Conservation (phyloP, 768 basidiomycete genomes). For the Podaxis sp. region DNA sequence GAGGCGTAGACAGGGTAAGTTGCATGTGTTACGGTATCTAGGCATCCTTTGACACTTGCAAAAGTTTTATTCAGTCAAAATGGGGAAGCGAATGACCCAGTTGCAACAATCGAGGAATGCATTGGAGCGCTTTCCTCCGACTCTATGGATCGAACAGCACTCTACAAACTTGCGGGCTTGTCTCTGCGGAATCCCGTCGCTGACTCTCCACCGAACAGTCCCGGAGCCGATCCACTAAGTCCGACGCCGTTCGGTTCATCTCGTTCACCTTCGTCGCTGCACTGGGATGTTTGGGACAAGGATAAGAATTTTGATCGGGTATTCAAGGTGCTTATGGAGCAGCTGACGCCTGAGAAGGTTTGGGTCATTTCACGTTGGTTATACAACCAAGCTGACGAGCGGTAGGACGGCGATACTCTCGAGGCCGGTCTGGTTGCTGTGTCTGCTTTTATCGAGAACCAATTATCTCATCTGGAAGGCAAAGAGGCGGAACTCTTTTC, state of each 20-base stretch:
- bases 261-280: slow-evolving; percentile 40
- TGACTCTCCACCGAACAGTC: slow-evolving; percentile 54
- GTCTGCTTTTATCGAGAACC: slow-evolving; percentile 82
- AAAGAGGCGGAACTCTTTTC: slow-evolving; percentile 77
- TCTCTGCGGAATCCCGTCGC: slow-evolving; percentile 58
- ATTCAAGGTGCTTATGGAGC: slow-evolving; percentile 62
- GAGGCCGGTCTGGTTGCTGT: slow-evolving; percentile 79
- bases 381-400: background rate
- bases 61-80: background rate
- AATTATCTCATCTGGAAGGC: slow-evolving; percentile 71
- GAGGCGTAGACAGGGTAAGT: slow-evolving; percentile 70
- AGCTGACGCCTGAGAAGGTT: slow-evolving; percentile 65
- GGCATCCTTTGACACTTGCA: background rate
- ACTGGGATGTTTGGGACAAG: slow-evolving; percentile 68
- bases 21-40: background rate
- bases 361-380: slow-evolving; percentile 19
- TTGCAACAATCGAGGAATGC: slow-evolving; percentile 39
- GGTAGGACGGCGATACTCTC: slow-evolving; percentile 62
- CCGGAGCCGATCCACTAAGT: slow-evolving; percentile 49
- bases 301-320: slow-evolving; percentile 69
- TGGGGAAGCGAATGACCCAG: slow-evolving; percentile 30
- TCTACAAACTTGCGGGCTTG: slow-evolving; percentile 67
- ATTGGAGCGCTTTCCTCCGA: slow-evolving; percentile 54
- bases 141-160: slow-evolving; percentile 45
- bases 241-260: slow-evolving; percentile 53